phyloP scores from a whole-genome alignment of 1,139 yeast species.

The Hemisphaericaspora lyxosophila region DNA sequence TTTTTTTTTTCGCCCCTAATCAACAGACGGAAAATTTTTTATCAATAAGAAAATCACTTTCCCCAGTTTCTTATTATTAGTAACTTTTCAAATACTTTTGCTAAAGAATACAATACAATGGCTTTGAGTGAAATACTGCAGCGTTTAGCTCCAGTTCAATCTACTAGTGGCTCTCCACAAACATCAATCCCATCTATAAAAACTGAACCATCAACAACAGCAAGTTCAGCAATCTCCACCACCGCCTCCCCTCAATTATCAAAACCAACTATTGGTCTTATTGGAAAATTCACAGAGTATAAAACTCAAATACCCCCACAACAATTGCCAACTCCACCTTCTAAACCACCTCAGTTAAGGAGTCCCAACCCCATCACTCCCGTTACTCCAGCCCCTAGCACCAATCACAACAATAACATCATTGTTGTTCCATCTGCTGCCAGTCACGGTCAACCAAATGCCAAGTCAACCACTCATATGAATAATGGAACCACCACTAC shows the following conservation, averaged over 20 bases:
- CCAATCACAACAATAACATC: conserved; percentile 1
- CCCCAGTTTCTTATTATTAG: background rate
- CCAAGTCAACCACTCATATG: conserved; percentile 46
- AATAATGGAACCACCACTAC: conserved; percentile 47
- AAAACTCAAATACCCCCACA: conserved; percentile 8
- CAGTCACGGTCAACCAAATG: conserved; percentile 47
- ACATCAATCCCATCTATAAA: conserved; percentile 1
- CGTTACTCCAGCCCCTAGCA: conserved; percentile 6
- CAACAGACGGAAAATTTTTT: background rate
- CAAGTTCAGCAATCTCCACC: background rate
- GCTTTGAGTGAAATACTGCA: conserved; percentile 21
- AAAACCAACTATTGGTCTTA: conserved; percentile 1
- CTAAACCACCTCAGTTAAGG: conserved; percentile 7
- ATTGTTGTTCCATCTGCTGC: conserved; percentile 5
- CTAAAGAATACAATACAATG: too few species aligned
- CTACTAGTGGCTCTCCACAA: background rate
- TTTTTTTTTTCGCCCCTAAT: background rate
- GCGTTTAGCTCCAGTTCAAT: conserved; percentile 12
- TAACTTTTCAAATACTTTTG: background rate
- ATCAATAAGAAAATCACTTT: background rate
- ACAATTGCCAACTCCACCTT: conserved; percentile 15
- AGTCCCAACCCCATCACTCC: conserved; percentile 3
- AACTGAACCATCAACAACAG: background rate
- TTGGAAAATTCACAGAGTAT: conserved; percentile 5
- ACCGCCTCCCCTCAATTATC: conserved; percentile 4